These are phyloP conservation scores for Curvularia sp. DNA, from an alignment of 2,329 filamentous ascomycete genomes.

Conservation along the genomic window DNA sequence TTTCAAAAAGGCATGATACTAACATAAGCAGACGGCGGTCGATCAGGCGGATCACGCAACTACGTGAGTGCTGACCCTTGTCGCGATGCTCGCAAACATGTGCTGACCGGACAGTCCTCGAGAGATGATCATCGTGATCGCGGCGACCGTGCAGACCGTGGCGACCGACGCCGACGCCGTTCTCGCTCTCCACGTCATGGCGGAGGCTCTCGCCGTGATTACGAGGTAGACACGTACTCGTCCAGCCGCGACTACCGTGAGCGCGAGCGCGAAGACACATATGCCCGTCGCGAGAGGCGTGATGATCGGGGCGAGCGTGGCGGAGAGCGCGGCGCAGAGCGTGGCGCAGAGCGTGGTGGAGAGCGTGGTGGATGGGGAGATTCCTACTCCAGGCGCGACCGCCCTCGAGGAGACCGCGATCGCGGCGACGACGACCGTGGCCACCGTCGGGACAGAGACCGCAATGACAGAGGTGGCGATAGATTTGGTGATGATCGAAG, in stretches of 20 bases:
- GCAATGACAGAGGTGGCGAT: conserved; percentile 62
- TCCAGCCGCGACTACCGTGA: conserved; percentile 92
- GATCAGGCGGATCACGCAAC: conserved; percentile 47
- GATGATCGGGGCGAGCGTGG: conserved; percentile 55
- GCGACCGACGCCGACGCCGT: conserved; percentile 66
- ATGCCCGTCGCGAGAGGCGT: conserved; percentile 68
- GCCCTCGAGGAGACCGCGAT: conserved; percentile 38
- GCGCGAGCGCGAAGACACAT: conserved; percentile 91
- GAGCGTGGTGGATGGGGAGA: conserved; percentile 66
- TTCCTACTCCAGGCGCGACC: conserved; percentile 48
- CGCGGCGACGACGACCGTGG: conserved; percentile 42
- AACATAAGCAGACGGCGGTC: conserved; percentile 49
- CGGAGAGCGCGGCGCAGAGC: conserved; percentile 53
- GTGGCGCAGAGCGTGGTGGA: conserved; percentile 58
- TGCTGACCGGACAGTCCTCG: conserved; percentile 43
- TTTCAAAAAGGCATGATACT: conserved; percentile 33
- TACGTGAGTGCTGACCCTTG: conserved; percentile 46
- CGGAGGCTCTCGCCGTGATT: conserved; percentile 68
- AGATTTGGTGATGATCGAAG: conserved; percentile 53
- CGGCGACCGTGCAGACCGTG: conserved; percentile 32
- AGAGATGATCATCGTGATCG: conserved; percentile 41
- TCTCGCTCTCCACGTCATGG: conserved; percentile 85
- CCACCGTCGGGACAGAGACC: conserved; percentile 45
- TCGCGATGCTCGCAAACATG: conserved; percentile 17
- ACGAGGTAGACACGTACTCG: conserved; percentile 85